Percentiles rank a stretch among this genome's conserved stretches.
Evolutionary conservation across 495 filamentous ascomycete genomes (phyloP).

Genomic region (Talaromyces stipitatus): DNA sequence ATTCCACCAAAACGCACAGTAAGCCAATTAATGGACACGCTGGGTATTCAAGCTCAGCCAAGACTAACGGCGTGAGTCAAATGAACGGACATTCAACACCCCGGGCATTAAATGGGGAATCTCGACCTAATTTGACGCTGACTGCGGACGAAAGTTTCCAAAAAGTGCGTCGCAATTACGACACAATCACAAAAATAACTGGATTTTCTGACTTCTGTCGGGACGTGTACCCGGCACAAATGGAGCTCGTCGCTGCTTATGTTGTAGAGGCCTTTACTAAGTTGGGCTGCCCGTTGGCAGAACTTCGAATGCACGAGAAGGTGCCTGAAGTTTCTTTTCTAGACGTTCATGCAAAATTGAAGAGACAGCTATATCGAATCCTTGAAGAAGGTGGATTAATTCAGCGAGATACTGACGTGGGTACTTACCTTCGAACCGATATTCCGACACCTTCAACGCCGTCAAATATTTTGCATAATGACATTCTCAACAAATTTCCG

Average conservation of each 20-base stretch:
- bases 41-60: too few relatives aligned
- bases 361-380: conserved; percentile 31
- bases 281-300: conserved; percentile 25
- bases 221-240: conserved; percentile 23
- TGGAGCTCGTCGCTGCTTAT: conserved; percentile 30
- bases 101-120: too few relatives aligned
- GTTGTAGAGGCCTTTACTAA: conserved; percentile 37
- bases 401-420: conserved; percentile 23
- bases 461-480: not conserved
- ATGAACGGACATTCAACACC: too few relatives aligned
- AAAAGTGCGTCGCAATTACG: not conserved
- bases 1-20: too few relatives aligned
- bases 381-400: conserved; percentile 27
- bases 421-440: not conserved
- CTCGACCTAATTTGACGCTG: too few relatives aligned
- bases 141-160: too few relatives aligned
- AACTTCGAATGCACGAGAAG: too few relatives aligned
- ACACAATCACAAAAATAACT: not conserved
- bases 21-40: too few relatives aligned
- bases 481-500: conserved; percentile 7
- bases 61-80: too few relatives aligned
- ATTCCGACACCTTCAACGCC: not conserved
- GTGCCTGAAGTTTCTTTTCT: conserved; percentile 22
- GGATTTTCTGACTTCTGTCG: conserved; percentile 26
- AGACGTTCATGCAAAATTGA: conserved; percentile 19